These are phyloP conservation scores for Ganoderma sinense DNA, from an alignment of 1,284 basidiomycete genomes.

Conservation along the genomic window DNA sequence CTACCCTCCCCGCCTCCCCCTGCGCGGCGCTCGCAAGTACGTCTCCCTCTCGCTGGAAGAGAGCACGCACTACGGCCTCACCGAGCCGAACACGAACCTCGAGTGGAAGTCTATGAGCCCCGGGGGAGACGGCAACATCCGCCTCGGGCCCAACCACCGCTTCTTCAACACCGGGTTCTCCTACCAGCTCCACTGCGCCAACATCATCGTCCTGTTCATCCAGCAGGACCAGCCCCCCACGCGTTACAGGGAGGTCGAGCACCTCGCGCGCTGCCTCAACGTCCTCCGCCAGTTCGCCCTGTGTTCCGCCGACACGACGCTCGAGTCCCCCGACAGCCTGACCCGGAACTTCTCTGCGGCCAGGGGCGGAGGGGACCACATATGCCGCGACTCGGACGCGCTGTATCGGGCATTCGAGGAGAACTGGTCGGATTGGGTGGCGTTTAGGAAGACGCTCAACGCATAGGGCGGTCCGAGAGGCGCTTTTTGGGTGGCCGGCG, in stretches of 20 bases:
- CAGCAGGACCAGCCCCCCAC: slow-evolving; percentile 18
- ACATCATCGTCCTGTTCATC: slow-evolving; percentile 27
- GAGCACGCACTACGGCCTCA: slow-evolving; percentile 24
- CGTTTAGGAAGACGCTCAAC: slow-evolving; percentile 8
- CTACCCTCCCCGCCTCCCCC: slow-evolving; percentile 21
- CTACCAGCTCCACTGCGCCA: slow-evolving; percentile 37
- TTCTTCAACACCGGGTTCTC: slow-evolving; percentile 33
- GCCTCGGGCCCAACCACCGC: slow-evolving; percentile 32
- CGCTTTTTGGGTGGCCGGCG: not conserved
- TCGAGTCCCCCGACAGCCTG: slow-evolving; percentile 38
- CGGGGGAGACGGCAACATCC: slow-evolving; percentile 32
- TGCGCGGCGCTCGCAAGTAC: not conserved
- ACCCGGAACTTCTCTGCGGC: slow-evolving; percentile 24
- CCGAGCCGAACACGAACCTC: slow-evolving; percentile 13
- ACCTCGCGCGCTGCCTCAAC: slow-evolving; percentile 29
- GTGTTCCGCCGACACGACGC: slow-evolving; percentile 44
- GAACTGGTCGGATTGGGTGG: slow-evolving; percentile 30
- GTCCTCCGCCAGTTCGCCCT: slow-evolving; percentile 43
- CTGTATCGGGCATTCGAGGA: slow-evolving; percentile 26
- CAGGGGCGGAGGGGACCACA: slow-evolving; percentile 18
- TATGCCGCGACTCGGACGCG: slow-evolving; percentile 26
- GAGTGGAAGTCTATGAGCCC: slow-evolving; percentile 33
- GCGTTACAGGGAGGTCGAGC: slow-evolving; percentile 13
- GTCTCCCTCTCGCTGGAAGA: slow-evolving; percentile 28
- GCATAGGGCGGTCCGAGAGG: not conserved